A percentile compares a stretch with the other conserved stretches of the same genome.
Conservation (phyloP, 2,329 filamentous ascomycete species). For the Didymella segeticola region DNA sequence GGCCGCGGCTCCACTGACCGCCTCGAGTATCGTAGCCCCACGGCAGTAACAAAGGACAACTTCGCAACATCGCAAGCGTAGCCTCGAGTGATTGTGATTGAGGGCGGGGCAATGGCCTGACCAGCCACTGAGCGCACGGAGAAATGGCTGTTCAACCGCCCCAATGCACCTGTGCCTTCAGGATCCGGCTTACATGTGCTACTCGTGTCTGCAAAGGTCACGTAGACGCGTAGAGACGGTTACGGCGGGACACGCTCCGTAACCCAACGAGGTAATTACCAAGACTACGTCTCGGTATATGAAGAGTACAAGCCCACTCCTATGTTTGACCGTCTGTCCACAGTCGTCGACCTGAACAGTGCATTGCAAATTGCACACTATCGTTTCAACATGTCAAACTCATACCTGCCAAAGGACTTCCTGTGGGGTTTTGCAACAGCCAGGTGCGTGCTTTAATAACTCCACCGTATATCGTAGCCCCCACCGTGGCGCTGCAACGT, state of each 20-base stretch:
- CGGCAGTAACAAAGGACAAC: conserved; percentile 41
- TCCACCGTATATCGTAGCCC: conserved; percentile 26
- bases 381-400: conserved; percentile 42
- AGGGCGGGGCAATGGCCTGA: conserved; percentile 25
- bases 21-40: conserved; percentile 31
- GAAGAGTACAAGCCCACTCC: conserved; percentile 34
- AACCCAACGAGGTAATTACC: conserved; percentile 26
- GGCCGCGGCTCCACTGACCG: conserved; percentile 48
- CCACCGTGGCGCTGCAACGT: conserved; percentile 25
- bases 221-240: conserved; percentile 43
- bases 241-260: conserved; percentile 48
- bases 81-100: conserved; percentile 20
- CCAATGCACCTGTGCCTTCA: conserved; percentile 23
- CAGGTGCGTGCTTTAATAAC: conserved; percentile 42
- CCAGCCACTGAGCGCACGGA: conserved; percentile 30
- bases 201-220: conserved; percentile 24
- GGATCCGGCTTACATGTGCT: conserved; percentile 33
- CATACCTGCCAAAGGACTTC: conserved; percentile 49
- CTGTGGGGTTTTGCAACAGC: conserved; percentile 53
- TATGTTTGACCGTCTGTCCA: conserved; percentile 8
- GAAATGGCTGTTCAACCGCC: conserved; percentile 27
- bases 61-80: conserved; percentile 28
- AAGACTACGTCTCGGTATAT: conserved; percentile 36
- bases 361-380: conserved; percentile 11
- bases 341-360: conserved; percentile 16